Conservation (phyloP, 495 filamentous ascomycete genomes). For the Neurospora sp. region DNA sequence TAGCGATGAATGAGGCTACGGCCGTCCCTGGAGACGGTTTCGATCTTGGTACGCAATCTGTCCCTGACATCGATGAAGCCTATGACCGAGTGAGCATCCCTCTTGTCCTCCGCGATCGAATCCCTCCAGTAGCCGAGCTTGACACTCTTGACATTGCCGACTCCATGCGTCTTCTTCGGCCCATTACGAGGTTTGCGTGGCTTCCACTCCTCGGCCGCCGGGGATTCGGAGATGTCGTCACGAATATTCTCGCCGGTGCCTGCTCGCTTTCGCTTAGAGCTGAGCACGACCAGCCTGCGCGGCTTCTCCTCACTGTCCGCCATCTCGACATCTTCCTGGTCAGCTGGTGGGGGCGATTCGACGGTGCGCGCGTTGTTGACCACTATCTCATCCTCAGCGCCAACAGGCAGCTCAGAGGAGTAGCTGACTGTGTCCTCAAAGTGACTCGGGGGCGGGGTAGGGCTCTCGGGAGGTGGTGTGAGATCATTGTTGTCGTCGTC, state of each 20-base stretch:
- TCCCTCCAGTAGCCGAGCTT: constrained; percentile 45
- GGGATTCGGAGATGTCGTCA: constrained; percentile 22
- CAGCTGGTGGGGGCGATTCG: constrained; percentile 15
- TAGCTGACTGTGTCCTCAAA: constrained; percentile 13
- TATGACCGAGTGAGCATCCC: constrained; percentile 39
- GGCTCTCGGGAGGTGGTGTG: constrained; percentile 16
- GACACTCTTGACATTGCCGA: constrained; percentile 31
- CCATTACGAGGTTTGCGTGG: constrained; percentile 5
- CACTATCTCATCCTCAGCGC: constrained; percentile 36
- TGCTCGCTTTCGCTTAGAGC: constrained; percentile 39
- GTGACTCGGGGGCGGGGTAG: constrained; percentile 1
- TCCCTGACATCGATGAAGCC: constrained; percentile 46
- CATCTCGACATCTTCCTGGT: constrained; percentile 28
- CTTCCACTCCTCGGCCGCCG: constrained; percentile 14
- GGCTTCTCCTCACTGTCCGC: constrained; percentile 25
- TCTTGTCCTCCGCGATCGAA: constrained; percentile 28
- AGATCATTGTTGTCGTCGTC: constrained; percentile 16
- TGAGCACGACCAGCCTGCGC: constrained; percentile 12
- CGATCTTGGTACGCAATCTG: constrained; percentile 41
- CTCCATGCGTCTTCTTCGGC: constrained; percentile 20
- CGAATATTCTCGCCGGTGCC: constrained; percentile 30
- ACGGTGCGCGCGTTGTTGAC: constrained; percentile 19
- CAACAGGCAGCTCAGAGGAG: constrained; percentile 23
- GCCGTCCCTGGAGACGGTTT: constrained; percentile 27
- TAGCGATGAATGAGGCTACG: constrained; percentile 26